Conservation (phyloP, 805 yeast genomes). For the Lipomyces orientalis region DNA sequence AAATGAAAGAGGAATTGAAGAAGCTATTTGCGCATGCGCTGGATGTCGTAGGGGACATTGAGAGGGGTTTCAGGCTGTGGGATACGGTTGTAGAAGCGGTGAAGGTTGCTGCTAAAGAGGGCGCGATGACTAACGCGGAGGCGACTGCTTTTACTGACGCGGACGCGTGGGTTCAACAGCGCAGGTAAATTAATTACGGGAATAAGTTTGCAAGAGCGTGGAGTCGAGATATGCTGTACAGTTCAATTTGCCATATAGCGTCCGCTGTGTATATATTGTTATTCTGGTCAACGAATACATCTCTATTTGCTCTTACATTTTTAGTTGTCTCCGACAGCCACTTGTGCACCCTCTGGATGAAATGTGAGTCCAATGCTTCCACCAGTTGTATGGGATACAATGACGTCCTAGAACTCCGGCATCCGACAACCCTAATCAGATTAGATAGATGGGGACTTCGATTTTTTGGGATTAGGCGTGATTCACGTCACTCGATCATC, state of each 20-base stretch:
- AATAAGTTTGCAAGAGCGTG: not conserved
- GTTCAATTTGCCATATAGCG: not conserved
- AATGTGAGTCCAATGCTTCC: too few species aligned
- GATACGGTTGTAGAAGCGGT: conserved; percentile 39
- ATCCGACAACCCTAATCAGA: too few species aligned
- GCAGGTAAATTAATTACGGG: conserved; percentile 10
- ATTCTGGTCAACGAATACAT: not conserved
- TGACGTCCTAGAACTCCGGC: too few species aligned
- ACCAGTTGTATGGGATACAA: too few species aligned
- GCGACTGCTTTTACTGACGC: conserved; percentile 28
- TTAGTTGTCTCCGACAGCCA: not conserved
- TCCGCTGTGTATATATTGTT: not conserved
- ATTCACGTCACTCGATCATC: not conserved
- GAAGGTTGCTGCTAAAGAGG: conserved; percentile 30
- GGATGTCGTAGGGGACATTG: conserved; percentile 39
- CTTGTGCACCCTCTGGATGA: too few species aligned
- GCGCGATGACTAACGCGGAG: conserved; percentile 25
- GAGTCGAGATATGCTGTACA: not conserved
- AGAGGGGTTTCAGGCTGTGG: conserved; percentile 43
- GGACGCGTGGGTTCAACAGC: conserved; percentile 65
- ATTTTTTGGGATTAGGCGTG: not conserved
- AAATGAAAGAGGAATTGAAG: conserved; percentile 31
- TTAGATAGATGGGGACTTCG: not conserved
- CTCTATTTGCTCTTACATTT: not conserved
- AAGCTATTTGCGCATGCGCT: conserved; percentile 41